phyloP scores from a whole-genome alignment of 345 rosid species.

The Mangifera indica region DNA sequence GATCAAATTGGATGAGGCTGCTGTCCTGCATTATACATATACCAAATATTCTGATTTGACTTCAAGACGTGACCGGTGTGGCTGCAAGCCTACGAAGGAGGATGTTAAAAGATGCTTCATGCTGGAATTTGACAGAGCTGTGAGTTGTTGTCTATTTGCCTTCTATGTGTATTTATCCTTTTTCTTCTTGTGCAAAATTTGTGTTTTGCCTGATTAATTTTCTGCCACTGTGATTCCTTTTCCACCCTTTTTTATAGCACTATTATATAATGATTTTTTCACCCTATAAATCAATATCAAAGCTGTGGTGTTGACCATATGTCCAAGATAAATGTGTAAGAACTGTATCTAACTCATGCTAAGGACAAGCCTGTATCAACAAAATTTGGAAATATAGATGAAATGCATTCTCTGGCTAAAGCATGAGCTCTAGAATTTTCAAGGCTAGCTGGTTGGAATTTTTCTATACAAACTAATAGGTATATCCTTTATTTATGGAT shows the following conservation, averaged over 20 bases:
- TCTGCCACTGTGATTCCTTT: not conserved
- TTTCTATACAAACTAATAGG: not conserved
- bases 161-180: not conserved
- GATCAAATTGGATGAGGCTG: constrained; percentile 82
- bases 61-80: constrained; percentile 95
- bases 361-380: not conserved
- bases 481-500: too few relatives aligned
- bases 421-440: not conserved
- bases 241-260: not conserved
- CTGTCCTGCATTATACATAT: constrained; percentile 88
- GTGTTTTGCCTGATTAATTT: not conserved
- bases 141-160: constrained; percentile 40
- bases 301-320: not conserved
- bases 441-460: not conserved
- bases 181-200: not conserved
- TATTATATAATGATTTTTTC: not conserved
- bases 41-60: constrained; percentile 89
- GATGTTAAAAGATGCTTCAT: constrained; percentile 98
- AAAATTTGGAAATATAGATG: not conserved
- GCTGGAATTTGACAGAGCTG: constrained; percentile 94
- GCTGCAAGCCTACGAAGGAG: constrained; percentile 95
- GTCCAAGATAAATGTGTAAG: not conserved
- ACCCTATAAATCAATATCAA: not conserved
- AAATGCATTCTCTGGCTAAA: not conserved
- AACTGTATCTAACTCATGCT: not conserved